Percentiles rank a stretch among this genome's conserved stretches.
Evolutionary conservation across 2,329 filamentous ascomycete genomes (phyloP).

Genomic region (Dactylellina sp.): DNA sequence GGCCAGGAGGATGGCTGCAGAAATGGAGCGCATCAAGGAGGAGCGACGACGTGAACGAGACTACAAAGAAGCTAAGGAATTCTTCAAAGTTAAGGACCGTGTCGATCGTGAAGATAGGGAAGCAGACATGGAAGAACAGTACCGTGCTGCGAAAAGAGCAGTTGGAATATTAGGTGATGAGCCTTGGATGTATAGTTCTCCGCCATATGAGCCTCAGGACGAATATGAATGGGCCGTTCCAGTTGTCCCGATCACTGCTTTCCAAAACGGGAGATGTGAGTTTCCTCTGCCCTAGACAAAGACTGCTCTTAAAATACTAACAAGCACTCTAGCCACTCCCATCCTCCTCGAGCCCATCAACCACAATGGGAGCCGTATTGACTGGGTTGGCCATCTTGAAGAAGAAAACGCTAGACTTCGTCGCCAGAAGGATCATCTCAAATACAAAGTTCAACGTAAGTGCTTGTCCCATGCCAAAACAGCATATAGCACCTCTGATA

Average conservation of each 20-base stretch:
- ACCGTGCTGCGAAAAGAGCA: slow-evolving; percentile 33
- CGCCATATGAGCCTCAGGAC: not conserved
- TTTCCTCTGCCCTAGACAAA: not conserved
- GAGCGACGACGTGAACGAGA: slow-evolving; percentile 45
- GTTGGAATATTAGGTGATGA: slow-evolving; percentile 1
- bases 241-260: slow-evolving; percentile 18
- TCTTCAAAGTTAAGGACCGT: slow-evolving; percentile 38
- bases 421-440: slow-evolving; percentile 29
- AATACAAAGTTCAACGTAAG: slow-evolving; percentile 30
- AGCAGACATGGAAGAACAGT: slow-evolving; percentile 30
- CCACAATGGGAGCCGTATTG: not conserved
- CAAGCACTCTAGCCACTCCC: slow-evolving; percentile 20
- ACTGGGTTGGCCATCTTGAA: slow-evolving; percentile 1
- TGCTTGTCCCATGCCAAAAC: slow-evolving; percentile 10
- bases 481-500: slow-evolving; percentile 6
- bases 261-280: slow-evolving; percentile 40
- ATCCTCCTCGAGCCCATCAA: slow-evolving; percentile 32
- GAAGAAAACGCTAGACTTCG: slow-evolving; percentile 47
- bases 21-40: slow-evolving; percentile 48
- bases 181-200: not conserved
- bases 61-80: slow-evolving; percentile 38
- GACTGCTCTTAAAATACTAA: not conserved
- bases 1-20: slow-evolving; percentile 38
- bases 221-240: slow-evolving; percentile 40
- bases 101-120: slow-evolving; percentile 39